phyloP scores from a whole-genome alignment of 106 monocot species.

The Chionographis japonica region DNA sequence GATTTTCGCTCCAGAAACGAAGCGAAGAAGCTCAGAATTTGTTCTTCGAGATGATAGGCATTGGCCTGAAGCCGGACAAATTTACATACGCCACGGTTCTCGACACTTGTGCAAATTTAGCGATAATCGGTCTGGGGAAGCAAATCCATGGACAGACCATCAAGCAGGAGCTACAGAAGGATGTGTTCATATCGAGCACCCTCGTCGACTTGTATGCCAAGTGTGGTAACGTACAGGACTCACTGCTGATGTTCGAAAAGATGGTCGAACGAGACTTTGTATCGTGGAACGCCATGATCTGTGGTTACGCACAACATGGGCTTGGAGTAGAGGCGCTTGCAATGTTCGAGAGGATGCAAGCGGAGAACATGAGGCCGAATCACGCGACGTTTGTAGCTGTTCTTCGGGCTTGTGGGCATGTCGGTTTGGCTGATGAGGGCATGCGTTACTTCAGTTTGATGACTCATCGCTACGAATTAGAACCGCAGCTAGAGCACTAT shows the following conservation, averaged over 20 bases:
- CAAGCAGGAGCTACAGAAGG: slow-evolving; percentile 50
- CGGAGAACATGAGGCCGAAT: slow-evolving; percentile 55
- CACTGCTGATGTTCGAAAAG: slow-evolving; percentile 52
- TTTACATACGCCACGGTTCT: slow-evolving; percentile 84
- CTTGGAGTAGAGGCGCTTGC: slow-evolving; percentile 50
- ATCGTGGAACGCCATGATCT: slow-evolving; percentile 85
- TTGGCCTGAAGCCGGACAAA: slow-evolving; percentile 64
- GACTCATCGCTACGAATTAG: slow-evolving; percentile 42
- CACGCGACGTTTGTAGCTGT: slow-evolving; percentile 80
- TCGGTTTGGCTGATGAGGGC: slow-evolving; percentile 64
- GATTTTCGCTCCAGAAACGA: slow-evolving; percentile 61
- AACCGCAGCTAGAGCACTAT: slow-evolving; percentile 86
- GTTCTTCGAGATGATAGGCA: slow-evolving; percentile 59
- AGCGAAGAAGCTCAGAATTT: slow-evolving; percentile 72
- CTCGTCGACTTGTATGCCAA: slow-evolving; percentile 96
- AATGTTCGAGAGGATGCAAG: slow-evolving; percentile 71
- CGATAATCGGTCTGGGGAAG: slow-evolving; percentile 54
- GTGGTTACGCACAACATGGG: slow-evolving; percentile 82
- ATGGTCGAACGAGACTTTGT: slow-evolving; percentile 59
- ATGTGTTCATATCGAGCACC: slow-evolving; percentile 78
- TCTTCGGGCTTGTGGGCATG: slow-evolving; percentile 79
- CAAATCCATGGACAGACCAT: slow-evolving; percentile 81
- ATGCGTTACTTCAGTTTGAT: slow-evolving; percentile 56
- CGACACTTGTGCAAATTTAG: slow-evolving; percentile 76
- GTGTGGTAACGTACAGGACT: slow-evolving; percentile 80